Evolutionary conservation across 192 early-diverging fungal genomes (phyloP).

Genomic region (Umbelopsis ramanniana): DNA sequence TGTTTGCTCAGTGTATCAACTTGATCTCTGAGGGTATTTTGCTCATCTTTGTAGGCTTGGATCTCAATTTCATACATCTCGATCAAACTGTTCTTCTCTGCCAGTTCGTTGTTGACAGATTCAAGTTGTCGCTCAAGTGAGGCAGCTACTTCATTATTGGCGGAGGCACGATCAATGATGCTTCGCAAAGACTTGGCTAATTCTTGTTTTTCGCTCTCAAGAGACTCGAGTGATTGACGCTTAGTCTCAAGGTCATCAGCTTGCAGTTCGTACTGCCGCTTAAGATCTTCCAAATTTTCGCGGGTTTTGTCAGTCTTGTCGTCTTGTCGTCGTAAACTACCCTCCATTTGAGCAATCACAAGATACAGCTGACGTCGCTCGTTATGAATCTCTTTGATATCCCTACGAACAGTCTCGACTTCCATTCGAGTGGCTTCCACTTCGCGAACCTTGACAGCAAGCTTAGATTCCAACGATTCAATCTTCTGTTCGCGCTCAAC

Average conservation of each 20-base stretch:
- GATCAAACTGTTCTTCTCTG: neutral
- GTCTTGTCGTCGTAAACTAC: constrained; percentile 30
- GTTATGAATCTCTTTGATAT: constrained; percentile 29
- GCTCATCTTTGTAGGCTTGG: constrained; percentile 19
- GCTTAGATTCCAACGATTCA: constrained; percentile 22
- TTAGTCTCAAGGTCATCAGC: constrained; percentile 39
- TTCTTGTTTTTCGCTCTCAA: constrained; percentile 28
- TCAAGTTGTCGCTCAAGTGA: constrained; percentile 5
- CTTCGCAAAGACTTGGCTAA: constrained; percentile 8
- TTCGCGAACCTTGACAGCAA: constrained; percentile 10
- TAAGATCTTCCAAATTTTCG: constrained; percentile 33
- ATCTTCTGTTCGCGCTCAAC: constrained; percentile 26
- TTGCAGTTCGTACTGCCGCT: constrained; percentile 28
- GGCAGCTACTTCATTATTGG: constrained; percentile 11
- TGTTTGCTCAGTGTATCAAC: neutral
- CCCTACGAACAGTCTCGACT: constrained; percentile 26
- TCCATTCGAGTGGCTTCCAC: constrained; percentile 23
- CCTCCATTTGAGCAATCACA: constrained; percentile 32
- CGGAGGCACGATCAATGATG: constrained; percentile 27
- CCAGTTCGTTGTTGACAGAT: neutral
- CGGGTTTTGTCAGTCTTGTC: constrained; percentile 27
- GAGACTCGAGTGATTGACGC: constrained; percentile 13
- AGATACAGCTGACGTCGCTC: constrained; percentile 38
- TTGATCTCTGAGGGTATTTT: constrained; percentile 3
- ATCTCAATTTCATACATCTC: constrained; percentile 19